These are phyloP conservation scores for Kuraishia ogatae DNA, from an alignment of 805 yeast species.

Conservation along the genomic window DNA sequence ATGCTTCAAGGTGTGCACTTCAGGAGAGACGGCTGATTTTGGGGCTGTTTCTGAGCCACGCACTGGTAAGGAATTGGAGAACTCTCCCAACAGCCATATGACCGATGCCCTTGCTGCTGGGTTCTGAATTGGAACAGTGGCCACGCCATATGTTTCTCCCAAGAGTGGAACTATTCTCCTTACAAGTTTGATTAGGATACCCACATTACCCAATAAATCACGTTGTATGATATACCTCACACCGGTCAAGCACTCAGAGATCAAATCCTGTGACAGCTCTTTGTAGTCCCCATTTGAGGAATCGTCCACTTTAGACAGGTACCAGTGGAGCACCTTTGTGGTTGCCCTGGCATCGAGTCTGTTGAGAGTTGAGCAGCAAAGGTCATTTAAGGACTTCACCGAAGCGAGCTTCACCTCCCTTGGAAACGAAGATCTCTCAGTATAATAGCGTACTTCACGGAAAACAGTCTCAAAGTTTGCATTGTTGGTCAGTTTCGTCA, in stretches of 20 bases:
- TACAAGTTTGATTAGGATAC: slow-evolving; percentile 43
- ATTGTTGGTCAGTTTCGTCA: slow-evolving; percentile 50
- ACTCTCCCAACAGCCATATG: slow-evolving; percentile 89
- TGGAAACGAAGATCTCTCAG: slow-evolving; percentile 3
- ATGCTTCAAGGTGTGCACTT: slow-evolving; percentile 13
- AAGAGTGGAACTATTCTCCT: slow-evolving; percentile 13
- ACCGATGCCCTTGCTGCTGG: slow-evolving; percentile 66
- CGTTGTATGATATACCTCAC: slow-evolving; percentile 65
- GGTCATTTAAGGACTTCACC: slow-evolving; percentile 41
- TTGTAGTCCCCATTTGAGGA: slow-evolving; percentile 6
- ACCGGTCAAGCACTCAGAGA: slow-evolving; percentile 64
- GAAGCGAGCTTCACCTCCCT: slow-evolving; percentile 29
- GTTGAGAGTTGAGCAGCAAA: slow-evolving; percentile 7
- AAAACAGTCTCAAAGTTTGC: slow-evolving; percentile 42
- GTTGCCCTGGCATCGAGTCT: slow-evolving; percentile 35
- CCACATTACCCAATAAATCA: slow-evolving; percentile 42
- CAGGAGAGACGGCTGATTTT: slow-evolving; percentile 10
- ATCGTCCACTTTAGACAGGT: slow-evolving; percentile 32
- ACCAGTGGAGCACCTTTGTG: slow-evolving; percentile 56
- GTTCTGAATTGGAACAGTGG: slow-evolving; percentile 8
- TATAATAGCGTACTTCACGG: slow-evolving; percentile 57
- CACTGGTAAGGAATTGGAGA: slow-evolving; percentile 24
- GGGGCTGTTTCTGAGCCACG: slow-evolving; percentile 1
- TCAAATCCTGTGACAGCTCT: slow-evolving; percentile 23
- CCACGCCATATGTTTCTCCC: slow-evolving; percentile 2